Base-by-base conservation (phyloP, 73 alveolate species). In the Stentor roeselii region DNA sequence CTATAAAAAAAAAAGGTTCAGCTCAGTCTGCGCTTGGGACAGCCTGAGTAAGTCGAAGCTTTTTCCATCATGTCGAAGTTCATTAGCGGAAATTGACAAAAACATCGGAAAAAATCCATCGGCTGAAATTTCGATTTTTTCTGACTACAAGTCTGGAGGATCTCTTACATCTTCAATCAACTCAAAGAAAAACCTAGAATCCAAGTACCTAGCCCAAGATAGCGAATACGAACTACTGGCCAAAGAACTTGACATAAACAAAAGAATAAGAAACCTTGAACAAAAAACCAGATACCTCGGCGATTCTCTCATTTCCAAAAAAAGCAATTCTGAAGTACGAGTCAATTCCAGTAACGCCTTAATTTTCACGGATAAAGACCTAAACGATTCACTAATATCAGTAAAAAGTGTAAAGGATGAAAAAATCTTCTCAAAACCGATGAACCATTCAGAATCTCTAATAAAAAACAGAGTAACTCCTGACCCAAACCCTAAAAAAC, bases 171-270 rank as follows among this genome's bases (percentile, higher is more conserved):
- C 67, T 50, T 50, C 67, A 50, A 6, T 11, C 30, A 50, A 50
- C 21, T 50, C 67, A 50, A 50, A 11, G 21, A 50, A 50, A 11
- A 50, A 11, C 67, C 30, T 50, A 21, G 21, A 50, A 6, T 50
- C 67, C 67, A 6, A 50, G 67, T 50, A 50, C 6, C 67, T 50
- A 50, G 67, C 67, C 67, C 67, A 50, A 50, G 67, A 50, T 11
- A 50, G 30, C 21, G 67, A 50, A 11, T 50, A 50, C 21, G 67
- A 50, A 50, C 6, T 50, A 21, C 67, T 50, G 6, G 67, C 67
- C 6, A 50, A 21, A 21, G 67, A 50, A 50, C 21, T 50, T 50
- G 67, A 50, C 30, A 50, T 50, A 21, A 50, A 50, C 21, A 50
- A 50, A 50, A 6, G 21, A 21, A 11, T 50, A 50, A 6, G 21